Evolutionary conservation across 257 asterid species (phyloP), one percentile per base, ranked within the genome.

Genomic region (Ehretia macrophylla): DNA sequence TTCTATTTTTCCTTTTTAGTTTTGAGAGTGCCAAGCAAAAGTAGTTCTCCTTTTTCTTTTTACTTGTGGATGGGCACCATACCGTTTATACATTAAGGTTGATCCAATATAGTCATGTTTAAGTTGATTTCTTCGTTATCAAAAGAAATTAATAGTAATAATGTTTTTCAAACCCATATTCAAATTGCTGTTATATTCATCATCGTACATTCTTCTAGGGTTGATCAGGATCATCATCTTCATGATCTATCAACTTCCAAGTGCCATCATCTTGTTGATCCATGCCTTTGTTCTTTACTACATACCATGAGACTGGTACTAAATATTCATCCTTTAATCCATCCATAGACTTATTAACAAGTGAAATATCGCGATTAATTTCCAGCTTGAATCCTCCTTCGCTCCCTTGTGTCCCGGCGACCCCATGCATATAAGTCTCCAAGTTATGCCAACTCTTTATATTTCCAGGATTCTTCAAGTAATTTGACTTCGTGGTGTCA

Each of bases 221-320:
- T n/a, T n/a, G n/a, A 21, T 52, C 56, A 47, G 65, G 56, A 21
- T 60, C 72, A 57, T 64, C 83, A 8, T 60, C 58, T 51, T 81
- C 85, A 62, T 66, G 82, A 66, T 85, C 98, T 66, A 27, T 55
- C 69, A 87, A 66, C 32, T 72, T 51, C 98, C 98, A 90, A 35
- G 88, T 67, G 27, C 95, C 98, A 77, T 87, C 96, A 0, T 56
- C 75, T 54, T 72, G 70, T 61, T 87, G 98, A 83, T 87, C 83
- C 94, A 91, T 82, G 5, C 96, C 96, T 44, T 75, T 83, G 17
- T 91, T 63, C 78, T 72, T 75, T 51, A 74, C 69, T 56, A 84
- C 67, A 87, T 86, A 77, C 98, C 98, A 91, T 0, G 77, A 54
- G 32, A 23, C 75, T 4, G 89, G 94, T 5, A 87, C 83, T 10